Evolutionary conservation across 805 yeast species (phyloP), one percentile per base, ranked within the genome.

Genomic region (Wickerhamiella cacticola): DNA sequence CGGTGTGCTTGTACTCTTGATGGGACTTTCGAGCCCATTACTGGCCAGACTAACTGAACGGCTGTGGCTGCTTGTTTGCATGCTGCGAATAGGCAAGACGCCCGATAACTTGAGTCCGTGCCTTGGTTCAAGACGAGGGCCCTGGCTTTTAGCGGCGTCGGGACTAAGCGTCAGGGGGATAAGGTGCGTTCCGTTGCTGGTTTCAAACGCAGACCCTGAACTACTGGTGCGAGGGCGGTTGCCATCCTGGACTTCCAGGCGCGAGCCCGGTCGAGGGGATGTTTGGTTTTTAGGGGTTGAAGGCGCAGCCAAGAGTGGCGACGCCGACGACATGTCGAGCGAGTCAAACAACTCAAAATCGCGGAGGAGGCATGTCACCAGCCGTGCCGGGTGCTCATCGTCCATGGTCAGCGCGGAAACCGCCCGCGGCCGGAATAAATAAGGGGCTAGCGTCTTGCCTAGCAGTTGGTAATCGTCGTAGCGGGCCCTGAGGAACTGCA

Each of bases 381-480:
- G 52, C 38, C 35, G 33, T 8, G 41, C 43, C 1, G 66, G 65
- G 46, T 63, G 66, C 28, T 44, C 48, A 43, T 61, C 65, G 16
- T 53, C 50, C 57, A 56, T 54, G 10, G 56, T 56, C 7, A 56
- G 41, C 0, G 59, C 56, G 1, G 61, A 57, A 7, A 56, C 56
- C 0, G 57, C 62, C 16, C 64, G 52, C 2, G 66, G 67, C 23
- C 66, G 52, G 38, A 62, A 50, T 6, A 62, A 34, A 28, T 53
- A 56, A 5, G 56, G 52, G 1, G 63, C 56, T 28, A 60, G 31
- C 19, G 52, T 43, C 18, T 10, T 12, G 12, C 57, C 54, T 12
- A 61, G 48, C 42, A 35, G 40, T 8, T 44, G 45, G 12, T 25
- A 24, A 5, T 45, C 46, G 21, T 24, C 36, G 22, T 29, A 28